Conservation (phyloP, 768 basidiomycete genomes). For the Hygrocybe coccinea region DNA sequence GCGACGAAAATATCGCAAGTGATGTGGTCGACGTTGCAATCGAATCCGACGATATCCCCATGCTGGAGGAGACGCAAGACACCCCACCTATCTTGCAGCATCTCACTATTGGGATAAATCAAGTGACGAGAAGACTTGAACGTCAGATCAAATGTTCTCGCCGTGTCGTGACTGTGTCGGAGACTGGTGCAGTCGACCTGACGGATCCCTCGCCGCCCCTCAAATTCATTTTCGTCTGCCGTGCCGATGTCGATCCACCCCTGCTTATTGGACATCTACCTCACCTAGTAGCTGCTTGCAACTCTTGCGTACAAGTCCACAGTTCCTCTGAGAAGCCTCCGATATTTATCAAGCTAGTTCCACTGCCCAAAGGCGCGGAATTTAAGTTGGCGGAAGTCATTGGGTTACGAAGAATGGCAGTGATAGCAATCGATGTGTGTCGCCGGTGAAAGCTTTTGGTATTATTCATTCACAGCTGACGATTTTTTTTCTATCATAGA, state of each 20-base stretch:
- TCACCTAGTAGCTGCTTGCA: conserved; percentile 71
- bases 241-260: conserved; percentile 69
- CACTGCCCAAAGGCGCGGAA: conserved; percentile 68
- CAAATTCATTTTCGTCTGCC: conserved; percentile 61
- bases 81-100: conserved; percentile 44
- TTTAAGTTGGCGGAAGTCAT: conserved; percentile 49
- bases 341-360: conserved; percentile 49
- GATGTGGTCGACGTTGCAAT: background rate
- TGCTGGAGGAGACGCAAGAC: background rate
- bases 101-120: conserved; percentile 68
- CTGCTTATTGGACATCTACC: conserved; percentile 71
- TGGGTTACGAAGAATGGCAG: conserved; percentile 63
- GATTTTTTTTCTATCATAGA: conserved; percentile 24
- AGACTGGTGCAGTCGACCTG: conserved; percentile 3
- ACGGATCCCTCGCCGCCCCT: conserved; percentile 21
- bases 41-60: too few relatives aligned
- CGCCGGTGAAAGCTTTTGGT: background rate
- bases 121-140: conserved; percentile 73
- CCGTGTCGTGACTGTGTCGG: conserved; percentile 22
- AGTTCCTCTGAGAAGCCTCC: conserved; percentile 6
- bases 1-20: background rate
- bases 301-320: conserved; percentile 37
- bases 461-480: background rate
- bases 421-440: conserved; percentile 64
- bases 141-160: conserved; percentile 38